These are phyloP conservation scores for Gossypium longicalyx DNA, from an alignment of 345 rosid genomes.

Conservation along the genomic window DNA sequence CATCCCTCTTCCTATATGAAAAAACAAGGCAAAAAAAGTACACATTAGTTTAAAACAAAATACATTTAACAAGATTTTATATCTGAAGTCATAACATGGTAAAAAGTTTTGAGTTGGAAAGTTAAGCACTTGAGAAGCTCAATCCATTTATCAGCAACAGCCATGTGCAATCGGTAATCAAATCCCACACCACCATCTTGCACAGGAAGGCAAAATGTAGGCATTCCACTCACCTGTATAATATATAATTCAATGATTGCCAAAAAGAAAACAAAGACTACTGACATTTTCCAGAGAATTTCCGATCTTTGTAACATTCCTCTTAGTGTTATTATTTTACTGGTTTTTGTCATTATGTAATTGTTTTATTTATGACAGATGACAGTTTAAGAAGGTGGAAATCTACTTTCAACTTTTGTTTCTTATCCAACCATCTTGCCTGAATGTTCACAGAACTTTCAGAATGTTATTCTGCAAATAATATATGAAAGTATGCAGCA, in stretches of 20 bases:
- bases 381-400: not conserved
- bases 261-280: not conserved
- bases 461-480: not conserved
- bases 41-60: constrained; percentile 4
- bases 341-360: not conserved
- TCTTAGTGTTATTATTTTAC: not conserved
- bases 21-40: constrained; percentile 10
- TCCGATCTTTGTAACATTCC: not conserved
- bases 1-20: constrained; percentile 70
- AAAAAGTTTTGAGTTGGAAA: not conserved
- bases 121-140: constrained; percentile 74
- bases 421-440: not conserved
- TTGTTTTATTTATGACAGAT: not conserved
- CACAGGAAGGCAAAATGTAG: constrained; percentile 83
- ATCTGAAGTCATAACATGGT: constrained; percentile 10
- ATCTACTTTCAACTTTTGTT: not conserved
- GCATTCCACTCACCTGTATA: constrained; percentile 96
- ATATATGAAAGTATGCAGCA: not conserved
- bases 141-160: constrained; percentile 96
- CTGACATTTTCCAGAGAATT: constrained; percentile 6
- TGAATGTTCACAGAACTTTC: not conserved
- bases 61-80: not conserved
- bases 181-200: constrained; percentile 95
- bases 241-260: not conserved
- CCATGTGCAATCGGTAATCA: constrained; percentile 97